Percentiles rank a stretch among this genome's conserved stretches.
These are phyloP conservation scores for Tuctoria greenei DNA, from an alignment of 176 grass and related monocot species.

Conservation along the genomic window DNA sequence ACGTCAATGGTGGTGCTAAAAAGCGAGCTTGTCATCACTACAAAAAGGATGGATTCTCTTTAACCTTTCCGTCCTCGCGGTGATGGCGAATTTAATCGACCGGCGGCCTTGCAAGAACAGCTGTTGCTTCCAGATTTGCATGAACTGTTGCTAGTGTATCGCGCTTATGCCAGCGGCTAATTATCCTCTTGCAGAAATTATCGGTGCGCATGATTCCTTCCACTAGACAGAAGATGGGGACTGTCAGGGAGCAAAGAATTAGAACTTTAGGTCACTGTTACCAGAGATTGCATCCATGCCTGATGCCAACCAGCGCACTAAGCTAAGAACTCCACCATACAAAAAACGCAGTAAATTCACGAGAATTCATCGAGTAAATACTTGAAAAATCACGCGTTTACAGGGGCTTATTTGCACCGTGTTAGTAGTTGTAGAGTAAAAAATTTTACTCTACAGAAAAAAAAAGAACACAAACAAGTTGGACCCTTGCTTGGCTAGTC, in stretches of 20 bases:
- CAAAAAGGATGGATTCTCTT: slow-evolving; percentile 9
- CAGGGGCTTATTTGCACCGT: no score
- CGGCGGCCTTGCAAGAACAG: background rate
- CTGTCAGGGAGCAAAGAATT: background rate
- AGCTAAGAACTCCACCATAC: background rate
- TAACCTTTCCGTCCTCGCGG: background rate
- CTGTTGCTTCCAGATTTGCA: slow-evolving; percentile 5
- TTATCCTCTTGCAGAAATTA: background rate
- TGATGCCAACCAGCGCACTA: background rate
- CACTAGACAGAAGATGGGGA: background rate
- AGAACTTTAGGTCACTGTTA: background rate
- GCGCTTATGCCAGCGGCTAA: background rate
- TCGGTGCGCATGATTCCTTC: background rate
- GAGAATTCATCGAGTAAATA: background rate
- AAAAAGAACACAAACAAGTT: background rate
- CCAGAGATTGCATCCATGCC: background rate
- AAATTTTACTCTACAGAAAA: background rate
- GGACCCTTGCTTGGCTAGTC: background rate
- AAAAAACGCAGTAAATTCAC: background rate
- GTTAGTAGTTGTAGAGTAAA: no score
- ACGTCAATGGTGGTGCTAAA: background rate
- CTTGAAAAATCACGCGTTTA: no score
- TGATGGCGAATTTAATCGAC: background rate
- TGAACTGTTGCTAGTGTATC: background rate
- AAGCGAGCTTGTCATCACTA: slow-evolving; percentile 28